A percentile compares a stretch with the other conserved stretches of the same genome.
phyloP scores from a whole-genome alignment of 306 rosid genomes.

The Ormosia emarginata region DNA sequence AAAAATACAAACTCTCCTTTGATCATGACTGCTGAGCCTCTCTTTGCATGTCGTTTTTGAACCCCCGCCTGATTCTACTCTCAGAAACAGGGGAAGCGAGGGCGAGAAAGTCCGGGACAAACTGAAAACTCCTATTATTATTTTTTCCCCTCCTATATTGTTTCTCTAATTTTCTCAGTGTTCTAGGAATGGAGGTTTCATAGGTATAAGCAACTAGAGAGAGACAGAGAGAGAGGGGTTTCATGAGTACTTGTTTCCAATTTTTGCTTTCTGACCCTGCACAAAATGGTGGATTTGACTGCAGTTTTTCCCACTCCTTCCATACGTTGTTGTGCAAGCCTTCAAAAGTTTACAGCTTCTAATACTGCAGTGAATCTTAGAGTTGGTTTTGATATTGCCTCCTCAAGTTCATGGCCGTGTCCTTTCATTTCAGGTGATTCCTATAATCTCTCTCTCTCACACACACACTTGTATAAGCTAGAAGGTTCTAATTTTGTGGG shows the following conservation, averaged over 20 bases:
- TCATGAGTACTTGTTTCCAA: conserved; percentile 25
- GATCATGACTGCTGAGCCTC: conserved; percentile 52
- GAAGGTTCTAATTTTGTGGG: background rate
- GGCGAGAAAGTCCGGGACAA: conserved; percentile 56
- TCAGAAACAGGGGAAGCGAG: conserved; percentile 14
- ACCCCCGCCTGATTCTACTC: conserved; percentile 38
- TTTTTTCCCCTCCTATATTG: background rate
- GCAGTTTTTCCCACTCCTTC: conserved; percentile 6
- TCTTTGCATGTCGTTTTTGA: conserved; percentile 53
- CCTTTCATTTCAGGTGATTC: conserved; percentile 30
- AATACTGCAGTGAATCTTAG: background rate
- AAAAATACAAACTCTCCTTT: conserved; percentile 48
- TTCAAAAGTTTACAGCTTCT: conserved; percentile 1
- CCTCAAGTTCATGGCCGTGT: conserved; percentile 14
- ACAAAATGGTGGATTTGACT: conserved; percentile 19
- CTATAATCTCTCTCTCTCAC: background rate
- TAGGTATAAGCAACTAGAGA: background rate
- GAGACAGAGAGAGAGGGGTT: background rate
- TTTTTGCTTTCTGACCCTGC: conserved; percentile 28
- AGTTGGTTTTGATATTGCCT: background rate
- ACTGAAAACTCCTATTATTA: background rate
- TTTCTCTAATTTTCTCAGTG: no score
- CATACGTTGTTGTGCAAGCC: background rate
- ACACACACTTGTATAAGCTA: background rate
- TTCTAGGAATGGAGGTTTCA: no score